Conservation (phyloP, 2,329 filamentous ascomycete species). For the Fusarium siculi region DNA sequence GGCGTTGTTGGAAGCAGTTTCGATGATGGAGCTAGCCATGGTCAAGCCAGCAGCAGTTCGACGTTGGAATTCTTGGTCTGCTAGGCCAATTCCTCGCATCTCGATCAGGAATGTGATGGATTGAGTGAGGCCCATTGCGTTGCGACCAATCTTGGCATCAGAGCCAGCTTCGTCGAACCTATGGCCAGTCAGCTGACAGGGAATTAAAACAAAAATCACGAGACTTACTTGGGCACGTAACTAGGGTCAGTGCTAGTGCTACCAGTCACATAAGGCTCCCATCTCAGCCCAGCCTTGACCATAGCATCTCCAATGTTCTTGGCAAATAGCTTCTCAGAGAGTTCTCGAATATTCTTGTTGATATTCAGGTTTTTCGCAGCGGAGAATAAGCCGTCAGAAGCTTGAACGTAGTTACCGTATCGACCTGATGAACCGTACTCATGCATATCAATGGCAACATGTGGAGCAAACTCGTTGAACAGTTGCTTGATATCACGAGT, state of each 20-base stretch:
- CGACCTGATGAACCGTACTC: conserved; percentile 42
- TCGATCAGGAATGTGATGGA: conserved; percentile 46
- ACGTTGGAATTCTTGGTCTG: conserved; percentile 47
- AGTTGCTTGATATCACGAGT: conserved; percentile 47
- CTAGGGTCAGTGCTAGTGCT: conserved; percentile 21
- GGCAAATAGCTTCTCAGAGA: conserved; percentile 46
- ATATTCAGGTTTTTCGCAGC: conserved; percentile 51
- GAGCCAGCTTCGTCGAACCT: conserved; percentile 45
- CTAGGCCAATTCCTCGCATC: conserved; percentile 47
- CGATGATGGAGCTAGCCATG: conserved; percentile 43
- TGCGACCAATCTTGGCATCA: conserved; percentile 47
- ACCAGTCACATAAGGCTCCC: conserved; percentile 46
- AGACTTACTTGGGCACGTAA: conserved; percentile 21
- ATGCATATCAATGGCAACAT: conserved; percentile 49
- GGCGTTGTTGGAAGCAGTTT: conserved; percentile 46
- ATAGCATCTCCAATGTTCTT: conserved; percentile 44
- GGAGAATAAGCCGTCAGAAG: conserved; percentile 46
- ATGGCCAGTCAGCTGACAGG: neutral
- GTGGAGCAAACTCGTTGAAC: conserved; percentile 42
- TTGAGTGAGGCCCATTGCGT: conserved; percentile 45
- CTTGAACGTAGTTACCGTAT: conserved; percentile 41
- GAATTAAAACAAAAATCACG: rapidly evolving
- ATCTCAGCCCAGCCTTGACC: conserved; percentile 43
- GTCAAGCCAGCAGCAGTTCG: conserved; percentile 43
- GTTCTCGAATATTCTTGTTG: conserved; percentile 42